Conservation (phyloP, 164 flowering plant species). For the Kalanchoe fedtschenkoi region DNA sequence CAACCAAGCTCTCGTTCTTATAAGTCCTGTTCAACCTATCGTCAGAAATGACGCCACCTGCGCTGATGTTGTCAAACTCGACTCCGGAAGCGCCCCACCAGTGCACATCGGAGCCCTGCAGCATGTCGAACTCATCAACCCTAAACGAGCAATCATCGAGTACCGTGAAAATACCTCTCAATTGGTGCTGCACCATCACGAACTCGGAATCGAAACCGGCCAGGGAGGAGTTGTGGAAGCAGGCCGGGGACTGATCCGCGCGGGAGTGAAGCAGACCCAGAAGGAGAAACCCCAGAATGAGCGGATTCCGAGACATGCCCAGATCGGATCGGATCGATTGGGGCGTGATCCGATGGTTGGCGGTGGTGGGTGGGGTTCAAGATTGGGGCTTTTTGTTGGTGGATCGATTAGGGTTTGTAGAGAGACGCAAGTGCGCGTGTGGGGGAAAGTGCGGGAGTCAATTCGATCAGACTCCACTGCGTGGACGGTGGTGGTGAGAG, state of each 20-base stretch:
- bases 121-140: constrained; percentile 76
- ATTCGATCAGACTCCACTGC: too few species aligned
- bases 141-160: constrained; percentile 70
- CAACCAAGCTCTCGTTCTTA: constrained; percentile 51
- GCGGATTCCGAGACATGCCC: constrained; percentile 16
- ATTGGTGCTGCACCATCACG: constrained; percentile 68
- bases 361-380: too few species aligned
- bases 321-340: constrained; percentile 9
- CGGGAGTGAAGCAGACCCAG: constrained; percentile 6
- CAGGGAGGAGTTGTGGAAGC: constrained; percentile 25
- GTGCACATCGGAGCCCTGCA: constrained; percentile 59
- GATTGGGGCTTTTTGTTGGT: too few species aligned
- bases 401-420: too few species aligned
- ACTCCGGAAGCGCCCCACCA: constrained; percentile 78
- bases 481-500: too few species aligned
- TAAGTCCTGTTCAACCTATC: constrained; percentile 48
- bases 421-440: too few species aligned
- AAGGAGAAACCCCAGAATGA: constrained; percentile 11
- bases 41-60: constrained; percentile 63
- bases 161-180: constrained; percentile 49
- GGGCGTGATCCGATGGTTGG: neutral
- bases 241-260: constrained; percentile 20
- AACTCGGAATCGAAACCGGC: constrained; percentile 48
- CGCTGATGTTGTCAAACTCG: constrained; percentile 53
- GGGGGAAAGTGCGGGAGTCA: too few species aligned